Conservation (phyloP, 1,284 basidiomycete species). For the Peniophora sp. region DNA sequence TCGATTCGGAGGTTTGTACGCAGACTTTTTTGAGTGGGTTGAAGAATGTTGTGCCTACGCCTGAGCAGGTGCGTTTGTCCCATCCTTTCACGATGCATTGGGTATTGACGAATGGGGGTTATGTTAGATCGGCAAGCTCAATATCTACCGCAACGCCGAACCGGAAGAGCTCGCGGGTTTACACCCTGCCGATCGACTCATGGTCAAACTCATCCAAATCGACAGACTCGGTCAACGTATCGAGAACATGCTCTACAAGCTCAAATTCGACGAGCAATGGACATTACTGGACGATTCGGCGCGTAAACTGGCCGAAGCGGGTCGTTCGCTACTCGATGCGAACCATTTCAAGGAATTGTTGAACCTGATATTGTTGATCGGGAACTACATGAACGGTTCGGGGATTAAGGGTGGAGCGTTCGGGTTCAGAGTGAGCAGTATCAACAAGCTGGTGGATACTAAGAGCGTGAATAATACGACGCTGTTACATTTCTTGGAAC, state of each 20-base stretch:
- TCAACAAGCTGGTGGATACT: constrained; percentile 98
- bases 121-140: constrained; percentile 78
- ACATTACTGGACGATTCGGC: constrained; percentile 73
- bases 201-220: constrained; percentile 96
- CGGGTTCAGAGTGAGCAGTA: constrained; percentile 95
- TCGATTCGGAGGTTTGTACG: constrained; percentile 80
- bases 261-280: constrained; percentile 80
- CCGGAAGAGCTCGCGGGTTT: constrained; percentile 84
- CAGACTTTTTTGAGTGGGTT: constrained; percentile 84
- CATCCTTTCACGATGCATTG: too few species aligned
- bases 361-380: constrained; percentile 86
- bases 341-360: constrained; percentile 83
- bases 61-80: constrained; percentile 76
- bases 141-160: constrained; percentile 82
- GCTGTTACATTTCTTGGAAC: constrained; percentile 90
- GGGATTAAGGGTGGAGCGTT: constrained; percentile 96
- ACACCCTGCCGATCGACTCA: constrained; percentile 92
- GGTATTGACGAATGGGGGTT: constrained; percentile 6
- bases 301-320: constrained; percentile 74
- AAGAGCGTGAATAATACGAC: constrained; percentile 94
- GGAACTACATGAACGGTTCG: constrained; percentile 97
- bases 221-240: constrained; percentile 88
- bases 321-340: constrained; percentile 68
- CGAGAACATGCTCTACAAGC: constrained; percentile 90
- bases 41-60: constrained; percentile 79